Conservation (phyloP, 225 moss, liverwort and hornwort species). For the Bryoerythrophyllum caledonicum region DNA sequence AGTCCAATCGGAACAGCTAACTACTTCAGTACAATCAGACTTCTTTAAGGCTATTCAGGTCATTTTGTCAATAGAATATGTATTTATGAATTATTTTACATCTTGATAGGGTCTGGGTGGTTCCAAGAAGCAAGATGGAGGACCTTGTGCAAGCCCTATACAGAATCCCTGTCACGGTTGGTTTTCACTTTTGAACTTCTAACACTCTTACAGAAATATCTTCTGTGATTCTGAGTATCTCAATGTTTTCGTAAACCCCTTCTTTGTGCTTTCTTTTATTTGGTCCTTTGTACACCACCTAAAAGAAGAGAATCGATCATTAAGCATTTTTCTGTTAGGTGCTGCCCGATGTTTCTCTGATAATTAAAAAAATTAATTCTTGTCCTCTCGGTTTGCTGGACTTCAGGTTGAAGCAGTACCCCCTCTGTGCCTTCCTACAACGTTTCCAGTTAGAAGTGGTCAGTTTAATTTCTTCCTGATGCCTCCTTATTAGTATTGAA, state of each 20-base stretch:
- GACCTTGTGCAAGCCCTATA: slow-evolving; percentile 58
- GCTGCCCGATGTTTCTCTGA: neutral
- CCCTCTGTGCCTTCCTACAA: slow-evolving; percentile 45
- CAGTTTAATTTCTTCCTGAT: slow-evolving; percentile 19
- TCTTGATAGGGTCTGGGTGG: slow-evolving; percentile 58
- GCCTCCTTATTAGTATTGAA: slow-evolving; percentile 11
- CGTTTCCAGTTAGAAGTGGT: slow-evolving; percentile 40
- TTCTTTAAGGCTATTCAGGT: slow-evolving; percentile 7
- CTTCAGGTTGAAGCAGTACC: slow-evolving; percentile 56
- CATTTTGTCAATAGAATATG: slow-evolving; percentile 14
- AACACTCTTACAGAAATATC: slow-evolving; percentile 1
- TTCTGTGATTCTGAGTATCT: neutral
- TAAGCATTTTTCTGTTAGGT: slow-evolving; percentile 7
- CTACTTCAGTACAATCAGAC: slow-evolving; percentile 3
- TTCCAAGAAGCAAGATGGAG: slow-evolving; percentile 57
- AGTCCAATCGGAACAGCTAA: slow-evolving; percentile 10
- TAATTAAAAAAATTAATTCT: neutral
- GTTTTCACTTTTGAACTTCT: slow-evolving; percentile 26
- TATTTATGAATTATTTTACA: slow-evolving; percentile 19
- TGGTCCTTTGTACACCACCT: slow-evolving; percentile 1
- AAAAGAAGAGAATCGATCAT: neutral
- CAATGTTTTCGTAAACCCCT: neutral
- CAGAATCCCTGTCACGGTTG: slow-evolving; percentile 54
- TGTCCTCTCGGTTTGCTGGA: slow-evolving; percentile 20
- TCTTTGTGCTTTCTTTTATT: slow-evolving; percentile 15